These are phyloP conservation scores for Arthrobotrys entomopaga DNA, from an alignment of 2,329 filamentous ascomycete species.

Conservation along the genomic window DNA sequence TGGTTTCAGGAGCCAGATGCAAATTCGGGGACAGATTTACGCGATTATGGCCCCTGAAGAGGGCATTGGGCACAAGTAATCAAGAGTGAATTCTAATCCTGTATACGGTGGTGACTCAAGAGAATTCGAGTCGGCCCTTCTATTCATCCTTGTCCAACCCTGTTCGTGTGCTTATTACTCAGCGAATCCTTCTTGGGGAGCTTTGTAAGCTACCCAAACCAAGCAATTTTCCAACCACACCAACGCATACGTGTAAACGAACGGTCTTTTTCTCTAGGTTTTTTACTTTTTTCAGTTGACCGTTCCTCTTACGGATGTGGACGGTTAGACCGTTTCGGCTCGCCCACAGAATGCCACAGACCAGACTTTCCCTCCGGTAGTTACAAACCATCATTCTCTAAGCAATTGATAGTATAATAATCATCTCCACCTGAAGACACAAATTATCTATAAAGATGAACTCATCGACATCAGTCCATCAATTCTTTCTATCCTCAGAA, in stretches of 20 bases:
- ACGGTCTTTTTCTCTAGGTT: too few species aligned
- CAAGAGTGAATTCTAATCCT: not conserved
- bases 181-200: conserved; percentile 39
- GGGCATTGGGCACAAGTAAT: conserved; percentile 35
- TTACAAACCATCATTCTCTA: not conserved
- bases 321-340: too few species aligned
- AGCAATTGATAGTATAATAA: too few species aligned
- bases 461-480: conserved; percentile 23
- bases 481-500: not conserved
- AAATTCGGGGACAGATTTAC: too few species aligned
- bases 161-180: conserved; percentile 24
- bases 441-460: conserved; percentile 33
- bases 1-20: too few species aligned
- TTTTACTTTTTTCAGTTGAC: too few species aligned
- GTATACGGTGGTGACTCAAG: conserved; percentile 20
- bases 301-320: too few species aligned
- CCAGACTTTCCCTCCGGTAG: not conserved
- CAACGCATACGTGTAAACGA: too few species aligned
- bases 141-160: conserved; percentile 15
- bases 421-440: not conserved
- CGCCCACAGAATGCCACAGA: too few species aligned
- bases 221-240: not conserved
- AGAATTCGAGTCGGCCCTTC: conserved; percentile 15
- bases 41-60: not conserved
- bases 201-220: conserved; percentile 7